Evolutionary conservation across 371 early-diverging fungal species (phyloP), one percentile per base, ranked within the genome.

Genomic region (Apophysomyces trapeziformis): DNA sequence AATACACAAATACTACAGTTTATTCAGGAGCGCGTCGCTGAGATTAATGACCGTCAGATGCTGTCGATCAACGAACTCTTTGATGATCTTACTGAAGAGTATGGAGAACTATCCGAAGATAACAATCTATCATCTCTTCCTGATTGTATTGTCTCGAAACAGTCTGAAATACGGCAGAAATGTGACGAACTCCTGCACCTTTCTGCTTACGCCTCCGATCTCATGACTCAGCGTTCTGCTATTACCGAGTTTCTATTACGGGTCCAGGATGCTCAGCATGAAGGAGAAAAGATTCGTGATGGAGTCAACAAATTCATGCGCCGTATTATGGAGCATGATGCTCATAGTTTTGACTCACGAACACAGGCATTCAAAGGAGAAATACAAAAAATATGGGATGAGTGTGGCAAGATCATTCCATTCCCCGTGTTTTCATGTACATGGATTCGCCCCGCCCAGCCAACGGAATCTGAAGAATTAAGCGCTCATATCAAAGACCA

Each of bases 211-310:
- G 73, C 77, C 1, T 66, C 77, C 6, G 76, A 80, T 18, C 63
- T 80, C 9, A 56, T 83, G 56, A 64, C 71, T 0, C 84, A 83
- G 43, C 73, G 81, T 5, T 65, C 73, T 1, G 69, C 66, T 1
- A 70, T 80, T 1, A 77, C 73, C 6, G 81, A 83, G 35, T 79
- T 80, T 43, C 50, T 79, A 6, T 54, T 79, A 46, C 75, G 78
- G 36, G 73, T 62, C n/a, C 77, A 77, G 44, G 84, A 83, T 65
- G 71, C 72, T 0, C 71, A 68, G 6, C 76, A 70, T 32, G 78
- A 80, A 46, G 80, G 78, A 1, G 84, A 80, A 37, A 78, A 77
- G 56, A 68, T 80, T 18, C 71, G 73, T 5, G 84, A 83, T 35
- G 62, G 36, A 11, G 60, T 80, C 9, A 57, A 46, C 5, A 83